Evolutionary conservation across 2,329 filamentous ascomycete species (phyloP).

Genomic region (Aspergillus intermedius): DNA sequence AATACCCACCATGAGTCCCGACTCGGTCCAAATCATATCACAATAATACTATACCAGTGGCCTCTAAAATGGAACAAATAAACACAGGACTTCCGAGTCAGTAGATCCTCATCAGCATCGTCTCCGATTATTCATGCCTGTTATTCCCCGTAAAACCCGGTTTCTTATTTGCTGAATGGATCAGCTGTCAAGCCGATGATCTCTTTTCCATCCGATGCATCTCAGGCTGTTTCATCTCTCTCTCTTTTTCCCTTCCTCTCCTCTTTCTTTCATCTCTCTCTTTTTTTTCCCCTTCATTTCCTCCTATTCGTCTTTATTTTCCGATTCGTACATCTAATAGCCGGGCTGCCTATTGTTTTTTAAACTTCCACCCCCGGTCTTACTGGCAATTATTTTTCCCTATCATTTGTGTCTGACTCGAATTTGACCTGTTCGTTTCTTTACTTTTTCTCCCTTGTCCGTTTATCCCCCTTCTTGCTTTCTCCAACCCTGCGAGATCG

Average conservation of each 20-base stretch:
- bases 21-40: background rate
- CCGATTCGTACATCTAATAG: background rate
- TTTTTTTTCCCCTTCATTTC: constrained; percentile 3
- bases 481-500: background rate
- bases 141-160: background rate
- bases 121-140: background rate
- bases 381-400: constrained; percentile 7
- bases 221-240: constrained; percentile 17
- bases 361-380: constrained; percentile 1
- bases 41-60: background rate
- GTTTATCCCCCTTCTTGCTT: background rate
- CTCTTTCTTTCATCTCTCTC: constrained; percentile 1
- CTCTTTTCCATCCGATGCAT: constrained; percentile 16
- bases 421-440: background rate
- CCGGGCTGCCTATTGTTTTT: background rate
- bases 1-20: background rate
- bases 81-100: background rate
- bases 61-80: too few species aligned
- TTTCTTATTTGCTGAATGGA: constrained; percentile 15
- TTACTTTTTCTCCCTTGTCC: background rate
- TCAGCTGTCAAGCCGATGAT: constrained; percentile 23
- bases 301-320: constrained; percentile 4
- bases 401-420: constrained; percentile 1
- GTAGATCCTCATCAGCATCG: background rate
- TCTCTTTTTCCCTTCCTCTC: constrained; percentile 2